Evolutionary conservation across 1,284 basidiomycete genomes (phyloP).

Genomic region (Cutaneotrichosporon cutaneum): DNA sequence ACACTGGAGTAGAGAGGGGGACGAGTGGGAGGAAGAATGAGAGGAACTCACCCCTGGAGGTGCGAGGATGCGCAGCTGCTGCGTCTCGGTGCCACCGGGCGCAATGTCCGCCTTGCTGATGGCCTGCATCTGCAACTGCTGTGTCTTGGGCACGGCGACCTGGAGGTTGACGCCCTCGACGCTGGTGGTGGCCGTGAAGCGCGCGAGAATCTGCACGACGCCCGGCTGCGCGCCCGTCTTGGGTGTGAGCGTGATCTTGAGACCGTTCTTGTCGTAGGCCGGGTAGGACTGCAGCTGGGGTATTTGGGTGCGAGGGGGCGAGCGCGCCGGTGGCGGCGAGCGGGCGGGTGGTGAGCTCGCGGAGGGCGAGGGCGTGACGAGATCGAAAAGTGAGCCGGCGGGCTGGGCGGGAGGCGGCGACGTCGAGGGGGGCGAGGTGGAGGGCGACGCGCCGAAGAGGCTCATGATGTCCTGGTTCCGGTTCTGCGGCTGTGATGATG

Average conservation of each 20-base stretch:
- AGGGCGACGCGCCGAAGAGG: conserved; percentile 66
- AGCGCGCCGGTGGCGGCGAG: conserved; percentile 22
- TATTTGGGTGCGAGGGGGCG: conserved; percentile 45
- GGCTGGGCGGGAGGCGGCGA: conserved; percentile 23
- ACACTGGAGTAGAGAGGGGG: background rate
- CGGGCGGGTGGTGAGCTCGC: conserved; percentile 15
- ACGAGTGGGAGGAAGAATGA: background rate
- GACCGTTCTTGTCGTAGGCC: conserved; percentile 87
- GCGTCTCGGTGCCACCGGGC: conserved; percentile 81
- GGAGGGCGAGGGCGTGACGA: conserved; percentile 29
- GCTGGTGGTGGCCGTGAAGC: conserved; percentile 71
- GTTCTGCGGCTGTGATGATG: conserved; percentile 57
- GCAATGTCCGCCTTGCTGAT: conserved; percentile 82
- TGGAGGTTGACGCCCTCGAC: conserved; percentile 81
- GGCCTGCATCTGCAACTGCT: conserved; percentile 96
- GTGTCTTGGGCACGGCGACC: conserved; percentile 97
- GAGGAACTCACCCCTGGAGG: conserved; percentile 69
- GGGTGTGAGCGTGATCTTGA: conserved; percentile 86
- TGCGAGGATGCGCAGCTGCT: conserved; percentile 89
- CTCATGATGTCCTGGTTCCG: conserved; percentile 78
- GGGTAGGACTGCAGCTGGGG: conserved; percentile 69
- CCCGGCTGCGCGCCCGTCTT: conserved; percentile 76
- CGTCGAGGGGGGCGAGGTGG: conserved; percentile 17
- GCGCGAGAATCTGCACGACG: conserved; percentile 82
- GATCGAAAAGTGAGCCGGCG: conserved; percentile 46